Base-by-base conservation (phyloP, 2,329 filamentous ascomycete species). In the Fusarium pseudoanthophilum region DNA sequence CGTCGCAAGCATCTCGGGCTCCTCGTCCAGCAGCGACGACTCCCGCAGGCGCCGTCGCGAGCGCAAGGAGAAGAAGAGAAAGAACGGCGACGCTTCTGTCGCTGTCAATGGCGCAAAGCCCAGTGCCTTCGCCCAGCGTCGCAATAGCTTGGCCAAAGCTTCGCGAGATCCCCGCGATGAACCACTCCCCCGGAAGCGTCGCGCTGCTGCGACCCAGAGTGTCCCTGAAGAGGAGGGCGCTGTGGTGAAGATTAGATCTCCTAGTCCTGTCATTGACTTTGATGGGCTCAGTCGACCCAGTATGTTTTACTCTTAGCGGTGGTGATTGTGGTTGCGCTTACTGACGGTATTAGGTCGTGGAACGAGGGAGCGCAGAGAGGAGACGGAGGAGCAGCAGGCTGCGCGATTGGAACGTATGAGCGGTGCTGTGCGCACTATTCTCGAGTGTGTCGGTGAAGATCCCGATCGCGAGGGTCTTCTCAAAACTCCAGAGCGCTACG, bases 401-500 rank as follows among this genome's bases (percentile, higher is more conserved):
- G 80, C 81, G 69, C 86, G 91, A 51, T 80, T 92, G 42, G 83
- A 87, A 21, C 89, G 87, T 78, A 87, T 92, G 81, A 85, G 86
- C 67, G 89, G 85, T 51, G 91, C 91, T 42, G 89, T 92, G 32
- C 84, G 89, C 55, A 92, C 91, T 4, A 85, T 93, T 20, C 87
- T 92, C 36, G 91, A 92, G 80, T 92, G 91, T 75, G 84, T 92
- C 11, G 91, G 91, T 75, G 91, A 92, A 81, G 90, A 93, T 73
- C 89, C 90, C 0, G 86, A 91, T 73, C 87, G 91, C 37, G 88
- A 91, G 71, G 91, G 91, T 46, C 83, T 93, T 45, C 84, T 92
- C 21, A 90, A 86, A 45, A 92, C 91, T 0, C 96, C 96, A 0
- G 90, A 93, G 78, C 89, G 96, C 70, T 99, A 98, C 82, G 95